Percentiles rank a stretch among this genome's conserved stretches.
Evolutionary conservation across 305 asterid species (phyloP).

Genomic region (Fraxinus latifolia): DNA sequence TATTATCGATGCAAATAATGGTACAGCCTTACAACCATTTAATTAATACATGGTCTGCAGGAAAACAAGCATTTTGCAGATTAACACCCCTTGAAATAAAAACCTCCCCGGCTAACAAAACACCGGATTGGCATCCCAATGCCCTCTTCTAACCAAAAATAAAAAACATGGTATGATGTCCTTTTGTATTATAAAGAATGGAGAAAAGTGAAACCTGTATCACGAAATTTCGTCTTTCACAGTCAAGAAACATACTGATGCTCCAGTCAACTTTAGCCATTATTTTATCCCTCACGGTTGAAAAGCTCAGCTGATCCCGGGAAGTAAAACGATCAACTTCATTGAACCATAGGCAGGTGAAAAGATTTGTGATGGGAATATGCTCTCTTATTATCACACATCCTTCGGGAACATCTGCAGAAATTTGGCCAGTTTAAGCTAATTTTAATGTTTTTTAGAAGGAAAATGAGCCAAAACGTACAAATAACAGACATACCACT

Average conservation of each 20-base stretch:
- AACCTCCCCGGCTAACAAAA: not conserved
- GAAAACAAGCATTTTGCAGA: not conserved
- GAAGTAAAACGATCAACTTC: constrained; percentile 97
- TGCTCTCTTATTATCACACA: constrained; percentile 90
- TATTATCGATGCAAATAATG: not conserved
- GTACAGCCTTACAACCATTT: not conserved
- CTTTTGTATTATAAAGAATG: not conserved
- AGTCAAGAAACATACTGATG: constrained; percentile 83
- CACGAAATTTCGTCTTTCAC: constrained; percentile 91
- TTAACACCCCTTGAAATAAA: not conserved
- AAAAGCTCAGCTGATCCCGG: constrained; percentile 93
- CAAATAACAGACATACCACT: constrained; percentile 55
- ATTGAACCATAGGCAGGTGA: constrained; percentile 94
- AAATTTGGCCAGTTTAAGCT: constrained; percentile 13
- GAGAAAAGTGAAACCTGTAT: constrained; percentile 56
- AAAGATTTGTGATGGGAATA: constrained; percentile 81
- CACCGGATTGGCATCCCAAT: not conserved
- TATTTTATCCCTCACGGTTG: constrained; percentile 87
- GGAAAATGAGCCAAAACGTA: constrained; percentile 18
- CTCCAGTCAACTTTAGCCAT: constrained; percentile 67
- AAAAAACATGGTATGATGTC: not conserved
- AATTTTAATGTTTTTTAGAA: constrained; percentile 15
- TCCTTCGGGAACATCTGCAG: constrained; percentile 99
- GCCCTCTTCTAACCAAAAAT: not conserved
- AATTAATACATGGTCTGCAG: not conserved